Base-by-base conservation (phyloP, 768 basidiomycete genomes). In the Suillus luteus region DNA sequence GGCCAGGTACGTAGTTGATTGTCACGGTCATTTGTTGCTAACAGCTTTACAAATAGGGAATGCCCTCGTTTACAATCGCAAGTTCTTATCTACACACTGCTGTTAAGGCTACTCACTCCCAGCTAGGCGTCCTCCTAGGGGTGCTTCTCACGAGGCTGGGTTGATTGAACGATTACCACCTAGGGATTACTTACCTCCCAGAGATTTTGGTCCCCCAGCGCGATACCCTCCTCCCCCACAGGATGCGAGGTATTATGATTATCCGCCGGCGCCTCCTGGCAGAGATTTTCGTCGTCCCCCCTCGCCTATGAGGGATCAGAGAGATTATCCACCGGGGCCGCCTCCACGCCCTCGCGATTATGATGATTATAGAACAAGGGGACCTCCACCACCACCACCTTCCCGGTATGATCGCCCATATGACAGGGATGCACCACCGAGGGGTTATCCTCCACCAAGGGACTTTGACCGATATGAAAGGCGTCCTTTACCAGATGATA, bases 311-410 rank as follows among this genome's bases (percentile, higher is more conserved):
- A 81, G 89, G 67, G 91, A 90, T 12, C 86, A 85, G 69, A 81
- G 88, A 44, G 91, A 91, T 63, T 87, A 89, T 74, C 80, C 82
- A 65, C 77, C n/a, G 55, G 51, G 79, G 43, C 79, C 81, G 40
- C 76, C 82, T 63, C 76, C 81, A 64, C 76, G 79, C 66, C 69
- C 80, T 65, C 84, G 88, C 63, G 90, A 93, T 55, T 82, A 85
- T 68, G 90, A 93, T 67, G 92, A 93, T 57, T 88, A 86, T 67
- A 82, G 87, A 69, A 69, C 74, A 69, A 82, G 88, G 54, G 89
- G 83, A 62, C 74, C 81, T 62, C 76, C 79, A n/a, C 74, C 75
- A 31, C 71, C 71, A 7, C 77, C 85, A 35, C 79, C 79, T n/a
- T 76, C 83, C 61, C 83, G 87, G 67, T 81, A 84, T 64, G 83